Evolutionary conservation across 176 grass and related monocot species (phyloP).

Genomic region (Oryza brachyantha): DNA sequence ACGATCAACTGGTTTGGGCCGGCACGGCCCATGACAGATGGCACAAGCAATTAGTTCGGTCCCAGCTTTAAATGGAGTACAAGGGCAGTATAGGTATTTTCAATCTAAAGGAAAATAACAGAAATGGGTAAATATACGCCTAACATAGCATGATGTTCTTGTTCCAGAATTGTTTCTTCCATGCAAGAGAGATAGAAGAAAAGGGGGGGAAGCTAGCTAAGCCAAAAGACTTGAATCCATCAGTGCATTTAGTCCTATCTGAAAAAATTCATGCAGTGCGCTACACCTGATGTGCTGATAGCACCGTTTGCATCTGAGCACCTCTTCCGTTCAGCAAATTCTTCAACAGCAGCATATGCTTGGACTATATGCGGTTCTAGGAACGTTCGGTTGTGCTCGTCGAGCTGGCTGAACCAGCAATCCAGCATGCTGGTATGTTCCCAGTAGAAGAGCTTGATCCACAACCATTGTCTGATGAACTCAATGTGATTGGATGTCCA

Average conservation of each 20-base stretch:
- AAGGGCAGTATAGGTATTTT: background rate
- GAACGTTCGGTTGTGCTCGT: constrained; percentile 59
- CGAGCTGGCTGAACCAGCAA: constrained; percentile 52
- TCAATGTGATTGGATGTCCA: constrained; percentile 22
- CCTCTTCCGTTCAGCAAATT: constrained; percentile 60
- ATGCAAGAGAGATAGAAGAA: too few species aligned
- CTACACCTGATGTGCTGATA: background rate
- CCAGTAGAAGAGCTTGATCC: constrained; percentile 34
- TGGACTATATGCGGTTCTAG: constrained; percentile 54
- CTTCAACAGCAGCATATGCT: constrained; percentile 72
- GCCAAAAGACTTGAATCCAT: background rate
- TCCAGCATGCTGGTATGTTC: too few species aligned
- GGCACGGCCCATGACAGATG: background rate
- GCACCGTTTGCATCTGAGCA: constrained; percentile 30
- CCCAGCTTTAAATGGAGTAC: too few species aligned
- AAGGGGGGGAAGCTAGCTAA: background rate
- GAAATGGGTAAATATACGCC: background rate
- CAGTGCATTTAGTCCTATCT: background rate
- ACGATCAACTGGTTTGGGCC: background rate
- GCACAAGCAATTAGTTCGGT: too few species aligned
- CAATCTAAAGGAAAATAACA: background rate
- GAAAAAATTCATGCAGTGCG: background rate
- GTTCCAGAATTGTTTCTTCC: background rate
- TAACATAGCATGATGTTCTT: background rate
- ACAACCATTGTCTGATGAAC: constrained; percentile 21